Conservation (phyloP, 495 filamentous ascomycete species). For the Penicillium paxilli region DNA sequence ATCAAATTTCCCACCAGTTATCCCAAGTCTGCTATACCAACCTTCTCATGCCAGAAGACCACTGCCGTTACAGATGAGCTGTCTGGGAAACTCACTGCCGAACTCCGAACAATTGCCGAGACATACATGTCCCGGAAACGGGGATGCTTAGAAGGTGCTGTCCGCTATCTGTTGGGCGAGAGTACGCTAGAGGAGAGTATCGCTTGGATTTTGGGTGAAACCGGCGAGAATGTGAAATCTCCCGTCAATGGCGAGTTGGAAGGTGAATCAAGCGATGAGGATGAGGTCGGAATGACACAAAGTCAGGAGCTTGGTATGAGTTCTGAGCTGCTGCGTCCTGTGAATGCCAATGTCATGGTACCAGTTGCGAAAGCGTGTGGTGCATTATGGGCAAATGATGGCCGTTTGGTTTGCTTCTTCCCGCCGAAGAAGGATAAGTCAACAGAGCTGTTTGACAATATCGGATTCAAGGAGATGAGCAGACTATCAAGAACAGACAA, state of each 20-base stretch:
- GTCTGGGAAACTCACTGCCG: conserved; percentile 59
- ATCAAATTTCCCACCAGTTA: conserved; percentile 80
- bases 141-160: conserved; percentile 78
- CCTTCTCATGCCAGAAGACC: conserved; percentile 74
- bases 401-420: conserved; percentile 83
- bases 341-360: conserved; percentile 72
- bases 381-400: conserved; percentile 74
- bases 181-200: conserved; percentile 73
- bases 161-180: conserved; percentile 85
- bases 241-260: conserved; percentile 59
- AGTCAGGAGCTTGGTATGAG: conserved; percentile 56
- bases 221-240: conserved; percentile 44
- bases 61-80: conserved; percentile 72
- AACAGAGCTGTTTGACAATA: conserved; percentile 59
- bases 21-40: conserved; percentile 64
- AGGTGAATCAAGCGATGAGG: conserved; percentile 82
- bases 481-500: conserved; percentile 60
- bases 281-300: conserved; percentile 63
- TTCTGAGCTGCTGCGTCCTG: conserved; percentile 51
- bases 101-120: conserved; percentile 69
- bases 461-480: conserved; percentile 61
- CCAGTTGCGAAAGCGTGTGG: conserved; percentile 75
- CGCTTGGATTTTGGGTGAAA: conserved; percentile 59
- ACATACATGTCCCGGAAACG: conserved; percentile 66
- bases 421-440: conserved; percentile 76